Percentiles rank a stretch among this genome's conserved stretches.
These are phyloP conservation scores for Aspergillus ochraceus DNA, from an alignment of 2,329 filamentous ascomycete genomes.

Conservation along the genomic window DNA sequence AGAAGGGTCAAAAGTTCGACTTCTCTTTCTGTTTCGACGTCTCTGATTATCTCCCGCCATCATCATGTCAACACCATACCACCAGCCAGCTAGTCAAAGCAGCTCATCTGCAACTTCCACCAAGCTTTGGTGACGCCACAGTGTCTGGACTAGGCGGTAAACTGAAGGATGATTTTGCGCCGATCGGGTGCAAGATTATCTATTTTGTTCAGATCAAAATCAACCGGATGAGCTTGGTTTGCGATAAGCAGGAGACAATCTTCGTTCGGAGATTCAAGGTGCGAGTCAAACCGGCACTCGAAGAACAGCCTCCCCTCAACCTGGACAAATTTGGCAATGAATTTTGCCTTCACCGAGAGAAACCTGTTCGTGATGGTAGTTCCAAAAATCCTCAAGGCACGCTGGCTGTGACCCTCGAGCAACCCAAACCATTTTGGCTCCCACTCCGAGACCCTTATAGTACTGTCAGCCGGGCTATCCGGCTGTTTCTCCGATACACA, in stretches of 20 bases:
- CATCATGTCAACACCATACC: conserved; percentile 3
- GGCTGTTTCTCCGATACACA: conserved; percentile 9
- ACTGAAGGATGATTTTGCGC: conserved; percentile 17
- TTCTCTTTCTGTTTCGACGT: conserved; percentile 10
- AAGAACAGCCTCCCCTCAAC: conserved; percentile 4
- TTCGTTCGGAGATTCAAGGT: conserved; percentile 14
- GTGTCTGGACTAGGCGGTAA: conserved; percentile 18
- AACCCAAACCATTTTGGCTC: conserved; percentile 11
- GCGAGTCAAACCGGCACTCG: conserved; percentile 13
- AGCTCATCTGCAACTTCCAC: conserved; percentile 17
- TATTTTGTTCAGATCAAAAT: conserved; percentile 13
- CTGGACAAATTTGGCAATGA: neutral
- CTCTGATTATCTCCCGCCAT: conserved; percentile 10
- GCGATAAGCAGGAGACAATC: conserved; percentile 4
- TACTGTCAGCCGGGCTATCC: conserved; percentile 10
- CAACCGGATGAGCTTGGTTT: conserved; percentile 1
- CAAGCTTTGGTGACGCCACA: conserved; percentile 17
- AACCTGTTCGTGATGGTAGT: neutral
- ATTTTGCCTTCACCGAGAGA: conserved; percentile 3
- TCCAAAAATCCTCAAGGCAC: neutral
- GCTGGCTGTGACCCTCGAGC: conserved; percentile 6
- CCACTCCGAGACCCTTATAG: conserved; percentile 10
- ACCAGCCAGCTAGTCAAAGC: conserved; percentile 7
- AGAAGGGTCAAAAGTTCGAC: conserved; percentile 1
- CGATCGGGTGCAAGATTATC: conserved; percentile 12